Conservation (phyloP, 202 grass and related monocot species). For the Elaeis oleifera region DNA sequence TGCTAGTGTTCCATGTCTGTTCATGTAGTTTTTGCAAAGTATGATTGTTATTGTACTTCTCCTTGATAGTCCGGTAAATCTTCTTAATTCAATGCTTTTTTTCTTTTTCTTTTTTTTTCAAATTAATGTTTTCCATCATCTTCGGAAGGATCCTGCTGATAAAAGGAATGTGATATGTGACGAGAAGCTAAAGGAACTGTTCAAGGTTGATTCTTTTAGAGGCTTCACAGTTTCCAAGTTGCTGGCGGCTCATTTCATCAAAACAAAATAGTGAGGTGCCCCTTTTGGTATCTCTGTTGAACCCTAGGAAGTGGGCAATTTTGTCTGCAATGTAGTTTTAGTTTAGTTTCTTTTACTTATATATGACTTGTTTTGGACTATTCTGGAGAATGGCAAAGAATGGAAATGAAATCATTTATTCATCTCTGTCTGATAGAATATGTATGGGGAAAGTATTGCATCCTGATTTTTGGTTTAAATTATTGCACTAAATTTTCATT, state of each 20-base stretch:
- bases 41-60: too few species aligned
- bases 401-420: too few species aligned
- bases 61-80: background rate
- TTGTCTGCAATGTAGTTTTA: conserved; percentile 22
- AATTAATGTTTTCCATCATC: too few species aligned
- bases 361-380: too few species aligned
- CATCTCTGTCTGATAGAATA: too few species aligned
- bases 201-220: conserved; percentile 80
- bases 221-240: conserved; percentile 78
- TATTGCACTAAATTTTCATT: too few species aligned
- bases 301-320: conserved; percentile 30
- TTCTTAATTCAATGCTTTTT: conserved; percentile 13
- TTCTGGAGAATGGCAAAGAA: too few species aligned
- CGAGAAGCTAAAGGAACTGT: conserved; percentile 87
- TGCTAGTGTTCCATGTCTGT: too few species aligned
- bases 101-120: conserved; percentile 24
- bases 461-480: too few species aligned
- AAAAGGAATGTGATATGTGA: conserved; percentile 94
- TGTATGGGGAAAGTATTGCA: too few species aligned
- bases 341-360: too few species aligned
- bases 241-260: conserved; percentile 84
- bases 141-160: conserved; percentile 82
- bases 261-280: conserved; percentile 36
- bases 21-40: too few species aligned
- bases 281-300: conserved; percentile 20